phyloP scores from a whole-genome alignment of 1,139 yeast species.

The Pichia inconspicua region DNA sequence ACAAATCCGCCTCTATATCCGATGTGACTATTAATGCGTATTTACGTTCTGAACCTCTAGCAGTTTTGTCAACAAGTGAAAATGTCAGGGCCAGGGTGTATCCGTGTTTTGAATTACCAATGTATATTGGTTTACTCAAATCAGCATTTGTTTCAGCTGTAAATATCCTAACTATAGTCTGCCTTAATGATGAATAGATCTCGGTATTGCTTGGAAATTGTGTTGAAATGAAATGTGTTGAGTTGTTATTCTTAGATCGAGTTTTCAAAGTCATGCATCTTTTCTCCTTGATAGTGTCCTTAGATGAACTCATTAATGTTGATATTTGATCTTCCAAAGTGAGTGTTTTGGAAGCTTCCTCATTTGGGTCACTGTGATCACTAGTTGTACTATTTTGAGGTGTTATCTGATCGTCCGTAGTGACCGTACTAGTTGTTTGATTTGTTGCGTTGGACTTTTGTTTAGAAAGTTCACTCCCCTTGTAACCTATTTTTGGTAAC shows the following conservation, averaged over 20 bases:
- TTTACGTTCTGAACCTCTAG: constrained; percentile 73
- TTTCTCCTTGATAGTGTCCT: neutral
- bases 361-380: neutral
- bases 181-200: constrained; percentile 48
- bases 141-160: constrained; percentile 70
- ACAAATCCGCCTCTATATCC: constrained; percentile 46
- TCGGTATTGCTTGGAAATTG: constrained; percentile 57
- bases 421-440: neutral
- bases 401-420: neutral
- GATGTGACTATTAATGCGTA: constrained; percentile 58
- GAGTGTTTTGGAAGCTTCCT: constrained; percentile 4
- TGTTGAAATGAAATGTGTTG: constrained; percentile 36
- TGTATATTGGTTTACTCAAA: constrained; percentile 57
- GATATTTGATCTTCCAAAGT: constrained; percentile 13
- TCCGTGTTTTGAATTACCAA: constrained; percentile 64
- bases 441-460: neutral
- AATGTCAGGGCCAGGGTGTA: constrained; percentile 60
- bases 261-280: constrained; percentile 15
- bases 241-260: constrained; percentile 5
- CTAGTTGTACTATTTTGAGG: neutral
- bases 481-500: constrained; percentile 12
- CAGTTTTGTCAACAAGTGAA: constrained; percentile 59
- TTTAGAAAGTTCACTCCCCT: neutral
- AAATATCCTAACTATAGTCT: constrained; percentile 55
- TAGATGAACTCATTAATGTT: constrained; percentile 3